These are phyloP conservation scores for Colletotrichum paranaense DNA, from an alignment of 2,329 filamentous ascomycete species.

Conservation along the genomic window DNA sequence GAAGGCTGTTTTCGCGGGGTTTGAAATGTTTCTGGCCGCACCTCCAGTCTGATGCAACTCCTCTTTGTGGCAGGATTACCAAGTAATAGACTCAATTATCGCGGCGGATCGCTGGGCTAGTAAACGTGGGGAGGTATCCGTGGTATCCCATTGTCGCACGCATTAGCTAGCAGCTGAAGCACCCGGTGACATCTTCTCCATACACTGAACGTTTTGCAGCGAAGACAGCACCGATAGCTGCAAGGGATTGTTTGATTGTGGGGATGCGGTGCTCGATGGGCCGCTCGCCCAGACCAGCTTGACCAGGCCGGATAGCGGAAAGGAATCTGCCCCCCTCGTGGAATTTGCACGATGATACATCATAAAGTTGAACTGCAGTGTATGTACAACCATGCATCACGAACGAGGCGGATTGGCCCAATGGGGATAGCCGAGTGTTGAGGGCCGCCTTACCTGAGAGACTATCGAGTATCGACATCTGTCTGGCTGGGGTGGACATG, in stretches of 20 bases:
- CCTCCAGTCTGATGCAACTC: conserved; percentile 1
- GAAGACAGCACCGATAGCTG: conserved; percentile 7
- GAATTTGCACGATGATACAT: conserved; percentile 31
- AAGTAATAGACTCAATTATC: conserved; percentile 21
- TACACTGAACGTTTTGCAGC: conserved; percentile 1
- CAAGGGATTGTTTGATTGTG: conserved; percentile 23
- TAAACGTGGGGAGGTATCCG: conserved; percentile 7
- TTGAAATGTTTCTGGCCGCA: conserved; percentile 23
- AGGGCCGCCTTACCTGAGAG: conserved; percentile 21
- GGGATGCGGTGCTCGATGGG: conserved; percentile 12
- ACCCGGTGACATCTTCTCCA: not conserved
- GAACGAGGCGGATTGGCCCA: conserved; percentile 12
- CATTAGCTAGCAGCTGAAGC: conserved; percentile 20
- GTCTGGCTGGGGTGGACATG: not conserved
- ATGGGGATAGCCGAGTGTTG: conserved; percentile 26
- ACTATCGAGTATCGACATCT: conserved; percentile 9
- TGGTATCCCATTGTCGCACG: conserved; percentile 9
- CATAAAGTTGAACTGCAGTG: not conserved
- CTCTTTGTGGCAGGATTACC: conserved; percentile 18
- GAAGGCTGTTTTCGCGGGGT: conserved; percentile 16
- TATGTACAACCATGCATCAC: not conserved
- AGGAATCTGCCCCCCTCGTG: conserved; percentile 16
- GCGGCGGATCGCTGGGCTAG: conserved; percentile 28
- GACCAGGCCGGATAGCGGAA: conserved; percentile 27
- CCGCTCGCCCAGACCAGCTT: conserved; percentile 9